A percentile compares a stretch with the other conserved stretches of the same genome.
Conservation (phyloP, 192 early-diverging fungal genomes). For the Phlyctochytrium bullatum region DNA sequence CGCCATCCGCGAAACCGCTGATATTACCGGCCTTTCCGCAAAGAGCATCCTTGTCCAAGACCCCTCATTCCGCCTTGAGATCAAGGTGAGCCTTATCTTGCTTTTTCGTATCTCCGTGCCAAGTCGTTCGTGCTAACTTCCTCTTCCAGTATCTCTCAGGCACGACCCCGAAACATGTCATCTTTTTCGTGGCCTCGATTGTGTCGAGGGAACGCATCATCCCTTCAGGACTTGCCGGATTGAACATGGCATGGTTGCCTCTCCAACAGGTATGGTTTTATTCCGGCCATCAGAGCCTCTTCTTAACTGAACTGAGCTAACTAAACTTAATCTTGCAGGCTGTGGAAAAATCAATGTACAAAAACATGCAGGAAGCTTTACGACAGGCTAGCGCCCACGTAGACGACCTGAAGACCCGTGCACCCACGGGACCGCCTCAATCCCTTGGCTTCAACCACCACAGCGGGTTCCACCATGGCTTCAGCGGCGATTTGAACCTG, state of each 20-base stretch:
- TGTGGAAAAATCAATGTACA: slow-evolving; percentile 64
- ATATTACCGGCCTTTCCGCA: slow-evolving; percentile 69
- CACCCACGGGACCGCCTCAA: neutral
- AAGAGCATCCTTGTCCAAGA: slow-evolving; percentile 68
- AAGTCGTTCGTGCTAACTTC: slow-evolving; percentile 1
- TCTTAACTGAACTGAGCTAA: too few relatives aligned
- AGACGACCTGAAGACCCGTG: slow-evolving; percentile 38
- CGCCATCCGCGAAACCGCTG: slow-evolving; percentile 71
- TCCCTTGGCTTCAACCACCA: neutral
- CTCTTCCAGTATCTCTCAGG: slow-evolving; percentile 65
- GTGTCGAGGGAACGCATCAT: slow-evolving; percentile 52
- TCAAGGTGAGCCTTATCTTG: slow-evolving; percentile 45
- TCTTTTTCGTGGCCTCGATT: slow-evolving; percentile 76
- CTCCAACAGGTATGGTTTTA: slow-evolving; percentile 41
- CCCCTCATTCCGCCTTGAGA: slow-evolving; percentile 63
- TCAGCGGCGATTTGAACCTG: neutral
- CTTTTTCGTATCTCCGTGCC: neutral
- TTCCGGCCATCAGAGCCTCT: neutral
- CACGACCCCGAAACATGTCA: slow-evolving; percentile 76
- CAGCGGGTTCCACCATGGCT: neutral
- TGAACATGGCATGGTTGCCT: slow-evolving; percentile 72
- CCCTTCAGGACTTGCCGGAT: slow-evolving; percentile 58
- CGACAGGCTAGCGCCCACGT: slow-evolving; percentile 65
- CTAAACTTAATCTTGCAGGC: slow-evolving; percentile 44
- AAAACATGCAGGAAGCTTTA: slow-evolving; percentile 82